phyloP scores from a whole-genome alignment of 768 basidiomycete species.

The Phaeolepiota aurea region DNA sequence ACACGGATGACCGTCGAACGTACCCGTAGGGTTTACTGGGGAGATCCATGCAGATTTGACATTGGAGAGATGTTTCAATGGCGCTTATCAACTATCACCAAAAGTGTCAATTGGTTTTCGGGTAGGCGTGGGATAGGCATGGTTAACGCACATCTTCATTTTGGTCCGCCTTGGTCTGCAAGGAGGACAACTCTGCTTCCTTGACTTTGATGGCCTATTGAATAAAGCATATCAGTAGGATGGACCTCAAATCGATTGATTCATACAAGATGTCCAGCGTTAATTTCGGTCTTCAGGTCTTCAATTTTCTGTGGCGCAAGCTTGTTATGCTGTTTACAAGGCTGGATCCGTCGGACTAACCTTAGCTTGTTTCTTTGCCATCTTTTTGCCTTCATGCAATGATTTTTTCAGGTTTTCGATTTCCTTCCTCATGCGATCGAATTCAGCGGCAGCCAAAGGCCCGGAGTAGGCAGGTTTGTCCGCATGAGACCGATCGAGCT shows the following conservation, averaged over 20 bases:
- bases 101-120: neutral
- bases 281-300: conserved; percentile 38
- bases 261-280: conserved; percentile 27
- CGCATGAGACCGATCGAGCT: conserved; percentile 5
- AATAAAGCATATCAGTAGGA: neutral
- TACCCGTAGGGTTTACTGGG: conserved; percentile 60
- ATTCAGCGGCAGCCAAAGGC: conserved; percentile 36
- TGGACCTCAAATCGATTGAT: no score
- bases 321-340: neutral
- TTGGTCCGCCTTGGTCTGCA: conserved; percentile 39
- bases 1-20: conserved; percentile 16
- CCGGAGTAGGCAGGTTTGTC: conserved; percentile 18
- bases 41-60: conserved; percentile 74
- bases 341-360: conserved; percentile 19
- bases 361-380: conserved; percentile 47
- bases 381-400: conserved; percentile 38
- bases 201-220: conserved; percentile 40
- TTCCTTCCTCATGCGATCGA: conserved; percentile 48
- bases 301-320: conserved; percentile 35
- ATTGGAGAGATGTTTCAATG: conserved; percentile 55
- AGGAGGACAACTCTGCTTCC: conserved; percentile 31
- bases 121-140: neutral
- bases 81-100: conserved; percentile 36
- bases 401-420: conserved; percentile 45
- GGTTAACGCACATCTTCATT: conserved; percentile 43